These are phyloP conservation scores for Wallacemonas collosoma DNA, from an alignment of 208 protist genomes.

Conservation along the genomic window DNA sequence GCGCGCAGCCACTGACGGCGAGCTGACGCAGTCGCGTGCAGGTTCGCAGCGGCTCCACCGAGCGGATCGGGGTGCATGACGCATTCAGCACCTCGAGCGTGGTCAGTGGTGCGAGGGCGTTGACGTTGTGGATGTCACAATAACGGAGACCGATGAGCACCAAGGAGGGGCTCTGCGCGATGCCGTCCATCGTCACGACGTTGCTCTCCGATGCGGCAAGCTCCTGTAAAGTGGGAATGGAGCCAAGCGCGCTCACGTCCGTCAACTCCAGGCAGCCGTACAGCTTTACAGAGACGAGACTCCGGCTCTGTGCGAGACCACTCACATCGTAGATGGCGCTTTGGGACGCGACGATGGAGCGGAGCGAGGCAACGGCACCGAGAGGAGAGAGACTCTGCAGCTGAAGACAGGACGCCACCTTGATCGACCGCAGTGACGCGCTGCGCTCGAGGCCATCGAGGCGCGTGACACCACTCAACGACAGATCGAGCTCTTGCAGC, in stretches of 20 bases:
- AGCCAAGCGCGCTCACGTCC: constrained; percentile 27
- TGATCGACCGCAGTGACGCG: constrained; percentile 18
- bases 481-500: constrained; percentile 28
- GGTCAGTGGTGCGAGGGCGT: constrained; percentile 10
- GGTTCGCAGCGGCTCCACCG: constrained; percentile 20
- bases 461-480: constrained; percentile 4
- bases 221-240: constrained; percentile 24
- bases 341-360: constrained; percentile 25
- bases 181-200: constrained; percentile 22
- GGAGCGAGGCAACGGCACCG: constrained; percentile 12
- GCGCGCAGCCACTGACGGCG: constrained; percentile 23
- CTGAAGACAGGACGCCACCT: constrained; percentile 13
- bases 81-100: constrained; percentile 24
- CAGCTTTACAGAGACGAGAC: constrained; percentile 23
- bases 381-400: constrained; percentile 24
- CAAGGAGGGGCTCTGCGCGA: constrained; percentile 21
- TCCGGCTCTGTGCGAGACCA: constrained; percentile 24
- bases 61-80: constrained; percentile 20
- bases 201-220: constrained; percentile 32
- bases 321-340: constrained; percentile 25
- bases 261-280: constrained; percentile 27
- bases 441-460: constrained; percentile 21
- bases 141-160: constrained; percentile 24
- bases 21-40: constrained; percentile 16
- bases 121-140: constrained; percentile 18